Base-by-base conservation (phyloP, 2,329 filamentous ascomycete genomes). In the Aspergillus sp. region DNA sequence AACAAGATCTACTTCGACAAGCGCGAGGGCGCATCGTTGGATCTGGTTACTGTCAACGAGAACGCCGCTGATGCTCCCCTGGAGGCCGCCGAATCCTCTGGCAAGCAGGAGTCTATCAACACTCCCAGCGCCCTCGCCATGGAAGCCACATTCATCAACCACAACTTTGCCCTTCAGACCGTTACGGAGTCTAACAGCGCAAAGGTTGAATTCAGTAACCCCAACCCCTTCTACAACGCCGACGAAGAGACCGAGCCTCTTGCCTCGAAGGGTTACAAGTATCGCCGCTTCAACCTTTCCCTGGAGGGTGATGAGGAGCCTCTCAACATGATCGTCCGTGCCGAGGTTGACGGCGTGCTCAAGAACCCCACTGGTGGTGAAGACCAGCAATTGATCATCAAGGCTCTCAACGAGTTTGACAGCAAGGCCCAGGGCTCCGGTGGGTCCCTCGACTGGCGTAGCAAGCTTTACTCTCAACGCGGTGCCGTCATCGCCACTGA, bases 1-100 rank as follows among this genome's bases (percentile, higher is more conserved):
- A 90, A 93, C 86, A 97, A 97, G 85, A 87, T 99, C 77, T 99
- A 92, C 86, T 87, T 99, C 65, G 95, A 99, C 84, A 99, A 99
- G 87, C 91, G 95, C 65, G 93, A 97, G 61, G 93, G 93, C 70
- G 92, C 93, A 58, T 90, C 89, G 57, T 86, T 99, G 51, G 95
- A 99, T 79, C 91, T 98, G 86, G 93, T 98, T 61, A 97, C 93
- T 1, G 95, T 99, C 76, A 99, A 99, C 79, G 95, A 99, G 82
- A 99, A 99, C 78, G 95, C 95, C 9, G 90, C 90, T 60, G 95
- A 99, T 76, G 91, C 93, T 24, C 95, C 95, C 38, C 84, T 98
- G 53, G 95, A 99, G 75, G 86, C 89, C 26, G 88, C 91, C 56
- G 93, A 98, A 71, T 66, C 74, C 50, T 71, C 75, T 17, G 72